A percentile compares a stretch with the other conserved stretches of the same genome.
These are phyloP conservation scores for Malassezia psittaci DNA, from an alignment of 1,284 basidiomycete species.

Conservation along the genomic window DNA sequence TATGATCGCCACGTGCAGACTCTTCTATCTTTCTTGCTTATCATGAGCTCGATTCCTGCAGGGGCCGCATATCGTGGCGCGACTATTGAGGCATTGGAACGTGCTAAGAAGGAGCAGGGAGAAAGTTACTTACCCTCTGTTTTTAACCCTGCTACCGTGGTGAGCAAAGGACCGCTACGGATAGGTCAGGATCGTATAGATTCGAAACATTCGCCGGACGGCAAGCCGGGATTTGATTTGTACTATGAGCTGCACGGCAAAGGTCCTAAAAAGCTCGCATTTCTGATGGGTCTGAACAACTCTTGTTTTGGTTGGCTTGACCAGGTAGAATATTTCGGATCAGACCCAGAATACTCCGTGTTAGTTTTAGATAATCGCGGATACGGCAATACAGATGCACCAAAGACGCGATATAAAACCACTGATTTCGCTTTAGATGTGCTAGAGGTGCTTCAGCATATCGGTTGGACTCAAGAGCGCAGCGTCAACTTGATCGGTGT, in stretches of 20 bases:
- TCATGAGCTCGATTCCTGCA: conserved; percentile 18
- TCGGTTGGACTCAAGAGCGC: conserved; percentile 61
- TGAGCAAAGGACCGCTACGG: conserved; percentile 19
- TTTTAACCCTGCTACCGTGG: conserved; percentile 34
- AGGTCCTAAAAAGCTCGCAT: conserved; percentile 28
- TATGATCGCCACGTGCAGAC: not conserved
- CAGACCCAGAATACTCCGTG: conserved; percentile 51
- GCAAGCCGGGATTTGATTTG: conserved; percentile 27
- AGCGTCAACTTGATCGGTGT: conserved; percentile 66
- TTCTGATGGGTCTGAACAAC: conserved; percentile 49
- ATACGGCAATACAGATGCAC: conserved; percentile 65
- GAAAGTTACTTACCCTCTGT: conserved; percentile 29
- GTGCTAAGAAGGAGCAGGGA: conserved; percentile 19
- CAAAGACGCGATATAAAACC: conserved; percentile 52
- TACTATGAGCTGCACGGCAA: conserved; percentile 47
- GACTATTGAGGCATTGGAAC: conserved; percentile 22
- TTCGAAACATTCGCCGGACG: conserved; percentile 10
- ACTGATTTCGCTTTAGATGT: conserved; percentile 68
- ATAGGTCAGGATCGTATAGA: conserved; percentile 22
- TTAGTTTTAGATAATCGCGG: conserved; percentile 81
- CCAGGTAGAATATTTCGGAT: conserved; percentile 46
- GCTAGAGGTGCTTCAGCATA: conserved; percentile 57
- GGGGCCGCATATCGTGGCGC: conserved; percentile 41
- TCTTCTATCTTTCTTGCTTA: conserved; percentile 7
- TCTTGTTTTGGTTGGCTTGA: conserved; percentile 47